Conservation (phyloP, 352 stramenopile genomes). For the Phytophthora tubulina region DNA sequence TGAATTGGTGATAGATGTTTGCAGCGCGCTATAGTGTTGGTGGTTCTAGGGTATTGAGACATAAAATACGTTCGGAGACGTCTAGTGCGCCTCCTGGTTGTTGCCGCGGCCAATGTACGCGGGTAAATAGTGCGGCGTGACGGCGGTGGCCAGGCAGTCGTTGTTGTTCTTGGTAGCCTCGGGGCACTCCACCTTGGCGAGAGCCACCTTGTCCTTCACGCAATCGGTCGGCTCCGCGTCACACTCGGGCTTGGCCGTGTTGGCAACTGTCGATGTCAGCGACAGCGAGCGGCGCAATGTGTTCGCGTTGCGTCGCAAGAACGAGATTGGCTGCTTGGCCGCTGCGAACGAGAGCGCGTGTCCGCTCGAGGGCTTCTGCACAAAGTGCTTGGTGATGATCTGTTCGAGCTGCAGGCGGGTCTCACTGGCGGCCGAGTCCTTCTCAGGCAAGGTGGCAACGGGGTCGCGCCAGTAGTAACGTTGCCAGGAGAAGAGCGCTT, state of each 20-base stretch:
- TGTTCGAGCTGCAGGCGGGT: conserved; percentile 59
- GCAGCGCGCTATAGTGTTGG: conserved; percentile 4
- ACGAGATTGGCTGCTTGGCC: conserved; percentile 79
- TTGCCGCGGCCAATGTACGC: conserved; percentile 28
- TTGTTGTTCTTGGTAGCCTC: conserved; percentile 35
- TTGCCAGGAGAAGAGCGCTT: conserved; percentile 90
- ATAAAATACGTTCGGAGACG: conserved; percentile 36
- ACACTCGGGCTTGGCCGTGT: conserved; percentile 48
- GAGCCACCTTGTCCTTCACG: conserved; percentile 69
- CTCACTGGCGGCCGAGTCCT: conserved; percentile 20
- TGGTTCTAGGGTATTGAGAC: conserved; percentile 34
- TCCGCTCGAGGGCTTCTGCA: conserved; percentile 35
- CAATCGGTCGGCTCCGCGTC: conserved; percentile 58
- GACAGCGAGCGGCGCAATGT: conserved; percentile 72
- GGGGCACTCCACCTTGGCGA: conserved; percentile 54
- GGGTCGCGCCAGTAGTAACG: conserved; percentile 89
- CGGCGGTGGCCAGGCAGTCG: conserved; percentile 23
- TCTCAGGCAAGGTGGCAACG: conserved; percentile 20
- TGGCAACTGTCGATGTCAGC: conserved; percentile 55
- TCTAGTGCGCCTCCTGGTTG: conserved; percentile 48
- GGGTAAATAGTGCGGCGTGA: conserved; percentile 39
- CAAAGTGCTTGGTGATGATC: conserved; percentile 53
- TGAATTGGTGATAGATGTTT: conserved; percentile 21
- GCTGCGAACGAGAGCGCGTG: conserved; percentile 58
- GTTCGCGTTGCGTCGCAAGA: conserved; percentile 73